phyloP scores from a whole-genome alignment of 805 yeast genomes.

The Wickerhamomyces xylosicus region DNA sequence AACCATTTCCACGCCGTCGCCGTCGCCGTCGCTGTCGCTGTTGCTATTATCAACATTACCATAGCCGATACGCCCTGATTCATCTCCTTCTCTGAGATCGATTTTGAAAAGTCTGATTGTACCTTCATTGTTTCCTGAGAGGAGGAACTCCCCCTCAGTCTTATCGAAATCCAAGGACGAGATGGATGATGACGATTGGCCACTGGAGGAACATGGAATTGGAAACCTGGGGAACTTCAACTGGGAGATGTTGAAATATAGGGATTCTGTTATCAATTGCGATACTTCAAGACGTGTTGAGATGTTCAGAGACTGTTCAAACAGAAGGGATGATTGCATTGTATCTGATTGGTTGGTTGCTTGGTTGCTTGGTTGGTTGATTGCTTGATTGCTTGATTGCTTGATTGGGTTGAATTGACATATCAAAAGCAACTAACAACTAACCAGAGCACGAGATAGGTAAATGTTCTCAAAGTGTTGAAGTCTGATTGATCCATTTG shows the following conservation, averaged over 20 bases:
- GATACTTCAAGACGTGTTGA: not conserved
- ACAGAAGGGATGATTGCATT: not conserved
- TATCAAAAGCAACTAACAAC: no score
- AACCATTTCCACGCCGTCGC: no score
- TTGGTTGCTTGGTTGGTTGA: no score
- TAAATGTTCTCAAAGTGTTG: no score
- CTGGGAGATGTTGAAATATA: slow-evolving; percentile 13
- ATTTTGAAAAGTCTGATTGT: slow-evolving; percentile 60
- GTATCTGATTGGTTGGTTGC: no score
- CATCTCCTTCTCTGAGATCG: not conserved
- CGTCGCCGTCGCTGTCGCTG: no score
- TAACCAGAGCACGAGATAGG: no score
- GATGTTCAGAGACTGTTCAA: not conserved
- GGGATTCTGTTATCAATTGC: slow-evolving; percentile 14
- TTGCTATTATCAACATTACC: no score
- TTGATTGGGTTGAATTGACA: no score
- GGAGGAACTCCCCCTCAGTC: slow-evolving; percentile 32
- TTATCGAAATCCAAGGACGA: slow-evolving; percentile 51
- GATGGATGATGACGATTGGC: slow-evolving; percentile 27
- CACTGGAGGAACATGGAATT: slow-evolving; percentile 1
- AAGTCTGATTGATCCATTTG: no score
- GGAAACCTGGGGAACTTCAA: slow-evolving; percentile 15
- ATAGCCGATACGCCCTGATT: no score
- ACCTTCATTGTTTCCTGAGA: slow-evolving; percentile 71
- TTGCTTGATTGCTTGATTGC: no score